These are phyloP conservation scores for Ascochyta lentis DNA, from an alignment of 2,329 filamentous ascomycete genomes.

Conservation along the genomic window DNA sequence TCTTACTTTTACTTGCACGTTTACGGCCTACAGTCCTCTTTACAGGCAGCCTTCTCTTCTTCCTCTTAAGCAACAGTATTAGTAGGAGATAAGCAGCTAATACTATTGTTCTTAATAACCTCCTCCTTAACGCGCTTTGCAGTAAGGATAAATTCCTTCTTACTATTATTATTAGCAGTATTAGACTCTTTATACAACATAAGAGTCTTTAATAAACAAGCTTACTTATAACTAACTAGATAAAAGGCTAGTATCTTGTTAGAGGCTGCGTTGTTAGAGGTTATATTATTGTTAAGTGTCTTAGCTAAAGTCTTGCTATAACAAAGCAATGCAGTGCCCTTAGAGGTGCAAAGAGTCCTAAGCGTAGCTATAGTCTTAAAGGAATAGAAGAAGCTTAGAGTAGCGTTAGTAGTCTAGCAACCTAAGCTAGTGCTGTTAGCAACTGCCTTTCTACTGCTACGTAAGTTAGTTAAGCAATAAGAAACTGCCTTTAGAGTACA, in stretches of 20 bases:
- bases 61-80: too few relatives aligned
- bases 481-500: slow-evolving; percentile 37
- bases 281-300: background rate
- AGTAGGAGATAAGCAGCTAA: too few relatives aligned
- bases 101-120: too few relatives aligned
- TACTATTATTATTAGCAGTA: too few relatives aligned
- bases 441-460: slow-evolving; percentile 8
- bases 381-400: background rate
- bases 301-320: background rate
- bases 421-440: background rate
- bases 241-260: background rate
- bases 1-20: too few relatives aligned
- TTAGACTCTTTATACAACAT: too few relatives aligned
- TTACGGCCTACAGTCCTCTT: too few relatives aligned
- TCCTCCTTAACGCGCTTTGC: too few relatives aligned
- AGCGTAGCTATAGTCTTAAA: background rate
- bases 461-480: slow-evolving; percentile 31
- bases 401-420: too few relatives aligned
- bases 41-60: too few relatives aligned
- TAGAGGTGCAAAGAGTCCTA: background rate
- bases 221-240: background rate
- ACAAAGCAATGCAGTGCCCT: background rate
- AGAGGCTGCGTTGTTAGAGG: background rate
- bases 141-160: accelerated
- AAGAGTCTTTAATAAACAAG: background rate